Evolutionary conservation across 129 eudicot species (phyloP).

Genomic region (Escallonia rubra): DNA sequence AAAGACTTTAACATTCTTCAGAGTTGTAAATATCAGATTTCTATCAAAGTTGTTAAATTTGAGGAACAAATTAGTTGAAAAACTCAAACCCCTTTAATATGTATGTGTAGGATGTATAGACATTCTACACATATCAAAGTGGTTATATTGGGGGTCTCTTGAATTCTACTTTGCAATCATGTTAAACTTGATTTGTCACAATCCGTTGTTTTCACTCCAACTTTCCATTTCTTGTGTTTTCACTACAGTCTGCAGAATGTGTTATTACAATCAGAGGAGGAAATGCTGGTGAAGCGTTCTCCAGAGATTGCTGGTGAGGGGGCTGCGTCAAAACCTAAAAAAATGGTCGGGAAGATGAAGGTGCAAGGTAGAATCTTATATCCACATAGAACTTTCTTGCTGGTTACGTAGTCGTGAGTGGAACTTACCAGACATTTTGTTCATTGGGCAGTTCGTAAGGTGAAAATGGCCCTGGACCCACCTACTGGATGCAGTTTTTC

Average conservation of each 20-base stretch:
- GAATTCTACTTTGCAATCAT: too few species aligned
- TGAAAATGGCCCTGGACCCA: conserved; percentile 66
- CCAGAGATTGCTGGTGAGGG: conserved; percentile 53
- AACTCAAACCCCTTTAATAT: too few species aligned
- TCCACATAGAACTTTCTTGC: neutral
- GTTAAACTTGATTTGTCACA: neutral
- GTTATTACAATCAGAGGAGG: conserved; percentile 75
- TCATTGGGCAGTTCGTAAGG: conserved; percentile 65
- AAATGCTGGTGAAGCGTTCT: conserved; percentile 49
- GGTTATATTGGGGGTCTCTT: too few species aligned
- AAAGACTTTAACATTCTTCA: too few species aligned
- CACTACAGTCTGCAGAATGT: conserved; percentile 69
- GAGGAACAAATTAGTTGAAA: too few species aligned
- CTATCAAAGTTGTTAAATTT: too few species aligned
- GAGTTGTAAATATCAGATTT: too few species aligned
- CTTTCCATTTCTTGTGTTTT: neutral
- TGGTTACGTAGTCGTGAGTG: neutral
- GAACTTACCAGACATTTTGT: conserved; percentile 6
- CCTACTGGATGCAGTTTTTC: conserved; percentile 70
- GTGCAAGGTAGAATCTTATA: conserved; percentile 61
- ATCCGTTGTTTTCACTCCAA: neutral
- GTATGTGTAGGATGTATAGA: too few species aligned
- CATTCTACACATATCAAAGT: too few species aligned
- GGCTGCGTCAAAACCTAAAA: conserved; percentile 59
- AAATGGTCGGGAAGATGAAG: conserved; percentile 89